Base-by-base conservation (phyloP, 2,329 filamentous ascomycete genomes). In the Periconia sp. region DNA sequence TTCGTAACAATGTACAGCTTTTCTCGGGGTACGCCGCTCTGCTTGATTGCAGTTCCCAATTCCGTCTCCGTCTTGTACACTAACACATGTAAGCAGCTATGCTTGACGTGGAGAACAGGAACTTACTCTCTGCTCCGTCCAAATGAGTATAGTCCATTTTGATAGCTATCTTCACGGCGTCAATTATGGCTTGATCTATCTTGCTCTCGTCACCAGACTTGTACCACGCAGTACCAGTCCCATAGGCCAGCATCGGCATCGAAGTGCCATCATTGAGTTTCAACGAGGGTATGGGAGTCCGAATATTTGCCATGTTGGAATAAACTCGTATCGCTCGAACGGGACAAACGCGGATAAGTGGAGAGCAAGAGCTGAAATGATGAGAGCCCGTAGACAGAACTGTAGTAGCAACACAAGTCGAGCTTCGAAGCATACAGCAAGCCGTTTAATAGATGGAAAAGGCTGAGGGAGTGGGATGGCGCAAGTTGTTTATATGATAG, bases 261-360 rank as follows among this genome's bases (percentile, higher is more conserved):
- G 82, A 79, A 48, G 82, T 81, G 48, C 86, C 87, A 73, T 92
- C 86, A 55, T 88, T 89, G 43, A 92, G 76, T 72, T 86, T 88
- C 40, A 90, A 68, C 40, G 69, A 74, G 1, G 84, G 84, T 26
- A 80, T 86, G 1, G 71, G 72, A 4, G 69, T 63, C 46, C 72
- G 48, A 19, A 74, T 68, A 15, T 73, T 65, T n/a, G 72, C 70
- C 72, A 75, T 75, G 21, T 32, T 45, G n/a, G 31, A n/a, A n/a
- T n/a, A n/a, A n/a, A n/a, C n/a, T n/a, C n/a, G n/a, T n/a, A n/a
- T n/a, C n/a, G n/a, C n/a, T n/a, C n/a, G n/a, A n/a, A n/a, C n/a
- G n/a, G n/a, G n/a, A n/a, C n/a, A n/a, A n/a, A n/a, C n/a, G n/a
- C n/a, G n/a, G n/a, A n/a, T 10, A 11, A 36, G 4, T 24, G n/a